Conservation (phyloP, 108 stramenopile genomes). For the Nitzschia putrida region DNA sequence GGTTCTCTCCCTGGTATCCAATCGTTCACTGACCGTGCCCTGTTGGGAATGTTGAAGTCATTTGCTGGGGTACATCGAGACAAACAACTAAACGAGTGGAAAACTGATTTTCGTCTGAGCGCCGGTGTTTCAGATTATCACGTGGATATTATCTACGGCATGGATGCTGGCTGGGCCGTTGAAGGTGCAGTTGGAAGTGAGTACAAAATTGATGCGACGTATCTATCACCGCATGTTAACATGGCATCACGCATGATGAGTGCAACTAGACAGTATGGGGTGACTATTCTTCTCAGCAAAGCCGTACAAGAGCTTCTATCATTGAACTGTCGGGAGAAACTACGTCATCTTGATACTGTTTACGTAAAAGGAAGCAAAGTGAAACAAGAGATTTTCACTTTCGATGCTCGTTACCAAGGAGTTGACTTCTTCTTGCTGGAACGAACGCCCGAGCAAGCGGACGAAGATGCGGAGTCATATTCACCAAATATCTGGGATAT, state of each 20-base stretch:
- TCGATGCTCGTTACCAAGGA: conserved; percentile 74
- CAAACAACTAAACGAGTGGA: conserved; percentile 62
- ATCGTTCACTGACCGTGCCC: conserved; percentile 77
- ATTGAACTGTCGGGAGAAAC: conserved; percentile 49
- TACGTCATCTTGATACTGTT: conserved; percentile 90
- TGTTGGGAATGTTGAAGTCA: conserved; percentile 77
- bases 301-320: conserved; percentile 84
- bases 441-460: conserved; percentile 62
- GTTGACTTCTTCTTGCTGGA: conserved; percentile 83
- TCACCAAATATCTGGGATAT: conserved; percentile 69
- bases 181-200: conserved; percentile 93
- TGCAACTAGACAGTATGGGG: conserved; percentile 87
- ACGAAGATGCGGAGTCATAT: conserved; percentile 74
- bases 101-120: conserved; percentile 74
- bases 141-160: conserved; percentile 87
- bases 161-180: conserved; percentile 96
- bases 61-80: conserved; percentile 81
- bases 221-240: conserved; percentile 95
- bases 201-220: conserved; percentile 95
- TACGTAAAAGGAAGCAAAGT: conserved; percentile 89
- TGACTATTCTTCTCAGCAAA: conserved; percentile 76
- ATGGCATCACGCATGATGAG: conserved; percentile 95
- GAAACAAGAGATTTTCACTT: conserved; percentile 87
- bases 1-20: conserved; percentile 77
- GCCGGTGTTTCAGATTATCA: conserved; percentile 71